These are phyloP conservation scores for Phytophthora macrochlamydospora DNA, from an alignment of 352 stramenopile genomes.

Conservation along the genomic window DNA sequence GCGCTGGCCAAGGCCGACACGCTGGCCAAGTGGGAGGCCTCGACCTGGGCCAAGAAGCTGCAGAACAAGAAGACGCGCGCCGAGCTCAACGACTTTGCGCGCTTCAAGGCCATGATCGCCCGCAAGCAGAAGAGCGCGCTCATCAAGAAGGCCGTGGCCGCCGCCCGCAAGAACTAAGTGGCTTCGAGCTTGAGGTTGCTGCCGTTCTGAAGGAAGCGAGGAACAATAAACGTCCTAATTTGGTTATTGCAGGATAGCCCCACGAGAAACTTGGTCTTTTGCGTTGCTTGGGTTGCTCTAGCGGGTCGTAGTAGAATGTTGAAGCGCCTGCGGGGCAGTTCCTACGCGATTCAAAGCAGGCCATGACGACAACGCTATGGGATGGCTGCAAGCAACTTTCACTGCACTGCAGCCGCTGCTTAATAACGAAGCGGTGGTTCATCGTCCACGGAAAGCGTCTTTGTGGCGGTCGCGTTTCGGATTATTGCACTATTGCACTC, in stretches of 20 bases:
- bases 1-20: slow-evolving; percentile 85
- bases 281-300: too few species aligned
- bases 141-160: slow-evolving; percentile 91
- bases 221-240: slow-evolving; percentile 51
- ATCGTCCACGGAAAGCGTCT: too few species aligned
- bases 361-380: too few species aligned
- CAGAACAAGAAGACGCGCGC: slow-evolving; percentile 95
- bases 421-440: too few species aligned
- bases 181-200: slow-evolving; percentile 8
- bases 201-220: slow-evolving; percentile 9
- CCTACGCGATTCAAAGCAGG: too few species aligned
- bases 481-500: too few species aligned
- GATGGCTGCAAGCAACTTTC: too few species aligned
- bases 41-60: slow-evolving; percentile 98
- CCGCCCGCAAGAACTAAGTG: slow-evolving; percentile 78
- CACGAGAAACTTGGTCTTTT: slow-evolving; percentile 15
- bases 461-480: too few species aligned
- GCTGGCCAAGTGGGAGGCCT: slow-evolving; percentile 95
- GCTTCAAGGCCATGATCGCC: slow-evolving; percentile 99
- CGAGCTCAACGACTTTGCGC: slow-evolving; percentile 97
- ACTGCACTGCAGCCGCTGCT: too few species aligned
- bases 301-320: too few species aligned
- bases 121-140: slow-evolving; percentile 98
- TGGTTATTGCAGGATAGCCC: slow-evolving; percentile 39
- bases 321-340: too few species aligned